Base-by-base conservation (phyloP, 371 early-diverging fungal species). In the Apophysomyces variabilis region DNA sequence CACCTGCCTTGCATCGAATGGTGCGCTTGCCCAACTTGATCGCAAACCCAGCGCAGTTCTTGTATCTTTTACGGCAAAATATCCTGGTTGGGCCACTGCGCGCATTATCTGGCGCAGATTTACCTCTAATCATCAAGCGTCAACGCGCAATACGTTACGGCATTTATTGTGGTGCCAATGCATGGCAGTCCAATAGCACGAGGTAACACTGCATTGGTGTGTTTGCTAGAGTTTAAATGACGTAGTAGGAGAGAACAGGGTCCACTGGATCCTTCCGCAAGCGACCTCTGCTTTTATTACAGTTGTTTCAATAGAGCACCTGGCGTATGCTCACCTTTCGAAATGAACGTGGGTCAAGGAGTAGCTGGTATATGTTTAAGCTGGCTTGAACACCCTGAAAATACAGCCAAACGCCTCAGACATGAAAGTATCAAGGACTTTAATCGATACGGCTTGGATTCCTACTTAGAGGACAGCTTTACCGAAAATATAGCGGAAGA, bases 271-370 rank as follows among this genome's bases (percentile, higher is more conserved):
- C 56, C 38, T 43, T 71, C 66, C 1, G 26, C 57, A 14, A 57
- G 57, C 8, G 76, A 79, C 12, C 60, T 78, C 9, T 71, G 70
- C 32, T 80, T 83, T 38, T 83, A 83, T 37, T 83, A 83, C 44
- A 83, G 76, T 58, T 76, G 77, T 45, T 61, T 69, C 8, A 83
- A 65, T 21, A 64, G 79, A 8, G 70, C 75, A 8, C 80, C 83
- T 21, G 78, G 75, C 7, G 61, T 79, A 1, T 77, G 82, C 37
- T 73, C 89, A 0, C 73, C 83, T 0, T 74, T 89, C n/a, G 93
- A 93, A 63, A 63, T 82, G 18, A 73, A 70, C 4, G 83, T 92
- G 26, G 93, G 93, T 0, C 80, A 87, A 66, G 95, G 95, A 21
- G 80, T 92, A 9, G 89, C 89, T 0, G 88, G 89, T 32, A 73